Evolutionary conservation across 179 eudicot genomes (phyloP), one percentile per base, ranked within the genome.

Genomic region (Silene vulgaris): DNA sequence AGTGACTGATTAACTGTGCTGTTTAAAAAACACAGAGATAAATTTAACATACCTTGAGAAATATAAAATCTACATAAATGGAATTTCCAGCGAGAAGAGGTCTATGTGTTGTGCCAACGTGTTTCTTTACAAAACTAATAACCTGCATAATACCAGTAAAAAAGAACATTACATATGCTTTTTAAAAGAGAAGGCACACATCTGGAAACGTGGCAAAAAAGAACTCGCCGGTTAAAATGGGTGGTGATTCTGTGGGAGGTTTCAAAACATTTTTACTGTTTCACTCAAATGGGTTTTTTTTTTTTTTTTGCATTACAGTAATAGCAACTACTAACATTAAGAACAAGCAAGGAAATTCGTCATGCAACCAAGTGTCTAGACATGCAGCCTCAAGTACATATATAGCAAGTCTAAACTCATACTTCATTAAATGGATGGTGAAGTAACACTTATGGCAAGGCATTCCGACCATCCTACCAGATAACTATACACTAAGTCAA

Each of bases 71-170:
- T 14, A 69, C 73, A 45, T 69, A 69, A 7, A 69, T 54, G 2
- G 73, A 69, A 19, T 69, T 69, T 69, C 73, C 73, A 9, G 73
- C 73, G 21, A 69, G 73, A 43, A 69, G 73, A 40, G 59, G 73
- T 45, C 17, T 43, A 21, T 69, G 50, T 21, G 29, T 65, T 12
- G 9, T 4, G 23, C 59, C 21, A 28, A 69, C 14, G 19, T 69
- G 57, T 43, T 30, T 69, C 73, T 69, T 69, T 52, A 69, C 73
- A 69, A 69, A 69, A 43, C 50, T 52, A 9, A 45, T 45, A 69
- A 69, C 59, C 73, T 69, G 73, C 73, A 21, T 45, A 11, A 43
- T 14, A 45, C 32, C 71, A 32, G 50, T 17, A 69, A 69, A 35
- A 35, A 69, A 9, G 19, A 37, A 35, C 50, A 35, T 35, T n/a